phyloP scores from a whole-genome alignment of 495 filamentous ascomycete species.

The Parachaetomium inaequale region DNA sequence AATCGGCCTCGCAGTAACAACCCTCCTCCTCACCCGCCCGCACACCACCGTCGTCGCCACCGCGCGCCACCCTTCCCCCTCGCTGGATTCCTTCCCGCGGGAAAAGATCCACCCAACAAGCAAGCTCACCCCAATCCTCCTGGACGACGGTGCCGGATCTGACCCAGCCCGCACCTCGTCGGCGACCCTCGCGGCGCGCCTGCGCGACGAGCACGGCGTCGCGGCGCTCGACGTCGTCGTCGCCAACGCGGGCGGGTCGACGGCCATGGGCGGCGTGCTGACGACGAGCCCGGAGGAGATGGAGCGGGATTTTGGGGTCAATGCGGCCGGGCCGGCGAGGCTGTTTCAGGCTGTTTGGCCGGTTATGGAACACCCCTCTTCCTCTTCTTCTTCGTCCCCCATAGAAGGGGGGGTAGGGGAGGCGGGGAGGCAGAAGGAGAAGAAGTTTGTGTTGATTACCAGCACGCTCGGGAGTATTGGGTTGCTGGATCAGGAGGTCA shows the following conservation, averaged over 20 bases:
- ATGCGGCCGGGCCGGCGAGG: constrained; percentile 30
- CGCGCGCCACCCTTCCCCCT: constrained; percentile 37
- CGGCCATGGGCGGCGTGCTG: constrained; percentile 21
- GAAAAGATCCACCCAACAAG: constrained; percentile 31
- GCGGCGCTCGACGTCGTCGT: constrained; percentile 47
- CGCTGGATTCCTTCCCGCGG: constrained; percentile 17
- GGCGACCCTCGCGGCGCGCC: constrained; percentile 26
- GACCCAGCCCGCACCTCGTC: constrained; percentile 27
- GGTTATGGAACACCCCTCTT: constrained; percentile 21
- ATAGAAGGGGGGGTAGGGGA: too few relatives aligned
- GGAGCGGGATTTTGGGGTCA: constrained; percentile 29
- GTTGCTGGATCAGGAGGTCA: constrained; percentile 18
- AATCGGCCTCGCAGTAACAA: constrained; percentile 45
- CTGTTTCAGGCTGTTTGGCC: constrained; percentile 32
- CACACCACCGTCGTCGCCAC: constrained; percentile 49
- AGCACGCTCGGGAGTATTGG: constrained; percentile 36
- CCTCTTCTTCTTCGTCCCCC: too few relatives aligned
- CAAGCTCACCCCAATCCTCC: constrained; percentile 32
- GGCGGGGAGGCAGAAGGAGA: not conserved
- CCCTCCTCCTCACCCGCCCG: constrained; percentile 39
- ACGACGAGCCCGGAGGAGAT: constrained; percentile 17
- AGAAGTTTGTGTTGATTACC: constrained; percentile 35
- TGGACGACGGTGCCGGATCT: constrained; percentile 27
- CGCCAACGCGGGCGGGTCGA: constrained; percentile 46
- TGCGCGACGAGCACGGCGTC: constrained; percentile 27